Evolutionary conservation across 148 eudicot species (phyloP), one percentile per base, ranked within the genome.

Genomic region (Rhododendron vialii): DNA sequence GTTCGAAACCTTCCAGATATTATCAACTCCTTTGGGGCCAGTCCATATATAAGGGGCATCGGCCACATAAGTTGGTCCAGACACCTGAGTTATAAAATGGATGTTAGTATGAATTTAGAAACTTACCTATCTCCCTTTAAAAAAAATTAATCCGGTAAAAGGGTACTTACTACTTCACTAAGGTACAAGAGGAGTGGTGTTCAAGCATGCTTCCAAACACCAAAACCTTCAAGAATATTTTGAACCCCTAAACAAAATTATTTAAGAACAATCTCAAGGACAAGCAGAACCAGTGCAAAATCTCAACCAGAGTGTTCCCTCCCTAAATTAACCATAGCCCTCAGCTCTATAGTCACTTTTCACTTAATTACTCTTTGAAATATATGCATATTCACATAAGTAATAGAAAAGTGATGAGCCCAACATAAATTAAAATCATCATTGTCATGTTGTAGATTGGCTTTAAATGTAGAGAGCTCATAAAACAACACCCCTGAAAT

Each of bases 191-290:
- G 14, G 36, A 36, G 43, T 61, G 10, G 35, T 38, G 53, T 15
- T 24, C 22, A 5, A 24, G 76, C 41, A 65, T 63, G 76, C 77
- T 63, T 73, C 84, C 84, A 83, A 55, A 83, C 77, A 63, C 55
- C 75, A 41, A 83, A 43, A n/a, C 36, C 50, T 61, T 65, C 76
- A 43, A 83, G 50, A 59, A 36, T 67, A 67, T 67, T 67, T 26
- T 67, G 74, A 67, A 67, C 30, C 74, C 74, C 74, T 67, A 67
- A 63, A 67, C 74, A 10, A 26, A 26, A 67, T 67, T 1, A 26
- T 7, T 65, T 65, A 67, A 59, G 65, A 20, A 20, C 73, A 26
- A 26, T 65, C 73, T 65, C 73, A 26, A 67, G 33, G 74, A 67
- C 74, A 67, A 67, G 28, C 33, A 26, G 74, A 67, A 67, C 74